Evolutionary conservation across 140 eudicot species (phyloP), one percentile per base, ranked within the genome.

Genomic region (Erigeron philadelphicus): DNA sequence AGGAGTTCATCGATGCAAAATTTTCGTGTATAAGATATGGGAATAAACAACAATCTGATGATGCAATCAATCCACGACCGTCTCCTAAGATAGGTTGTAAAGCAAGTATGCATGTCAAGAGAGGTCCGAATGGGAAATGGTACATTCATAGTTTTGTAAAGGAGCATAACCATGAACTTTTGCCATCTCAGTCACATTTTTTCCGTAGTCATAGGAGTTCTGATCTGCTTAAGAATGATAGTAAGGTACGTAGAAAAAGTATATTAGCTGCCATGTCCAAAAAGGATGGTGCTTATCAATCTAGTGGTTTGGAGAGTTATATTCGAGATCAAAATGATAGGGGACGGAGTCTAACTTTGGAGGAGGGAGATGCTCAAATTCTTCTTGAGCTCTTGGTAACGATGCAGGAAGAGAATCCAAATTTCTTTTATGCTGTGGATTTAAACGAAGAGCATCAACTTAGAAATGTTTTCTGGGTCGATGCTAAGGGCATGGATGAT

Each of bases 31-130:
- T 79, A 68, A 79, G 97, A 66, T 90, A 90, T 6, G 97, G 97
- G 41, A 90, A 80, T 80, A 90, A 90, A 76, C 97, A 90, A 62
- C 95, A 87, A 70, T 90, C 95, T 2, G 90, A 87, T 78, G 95
- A 90, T 83, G 97, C 97, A 10, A 79, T 87, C 12, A 90, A 90
- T 67, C 97, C 95, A 10, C 82, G 97, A 45, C 95, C 97, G 7
- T 87, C 97, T 0, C 97, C 97, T 11, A 90, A 90, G 76, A 90
- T 90, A 62, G 97, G 95, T 7, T 87, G 95, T 75, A 90, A 90
- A 70, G 97, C 97, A 17, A 90, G 97, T 61, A 74, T 90, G 94
- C 95, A 90, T 71, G 95, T 90, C 23, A 90, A 90, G 72, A 77
- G 97, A 61, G 81, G 72, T 75, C 75, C 79, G 2, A 65, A 78